Evolutionary conservation across 495 filamentous ascomycete genomes (phyloP).

Genomic region (Penicillium roqueforti): DNA sequence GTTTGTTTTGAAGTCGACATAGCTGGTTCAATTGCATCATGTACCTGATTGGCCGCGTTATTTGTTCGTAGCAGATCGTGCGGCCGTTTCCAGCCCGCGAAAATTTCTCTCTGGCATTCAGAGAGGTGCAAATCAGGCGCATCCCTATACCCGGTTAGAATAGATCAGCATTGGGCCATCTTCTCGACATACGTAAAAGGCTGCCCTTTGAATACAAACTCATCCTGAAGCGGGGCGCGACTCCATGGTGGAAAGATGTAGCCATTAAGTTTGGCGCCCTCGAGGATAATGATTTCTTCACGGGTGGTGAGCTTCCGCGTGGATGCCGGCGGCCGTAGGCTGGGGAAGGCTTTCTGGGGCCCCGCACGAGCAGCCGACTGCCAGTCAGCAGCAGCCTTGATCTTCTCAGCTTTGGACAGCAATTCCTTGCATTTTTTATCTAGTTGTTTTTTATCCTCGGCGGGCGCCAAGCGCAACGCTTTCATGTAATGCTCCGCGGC

Average conservation of each 20-base stretch:
- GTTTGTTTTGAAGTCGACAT: conserved; percentile 54
- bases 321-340: conserved; percentile 39
- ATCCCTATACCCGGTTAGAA: conserved; percentile 55
- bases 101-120: conserved; percentile 60
- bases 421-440: conserved; percentile 62
- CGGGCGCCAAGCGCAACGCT: conserved; percentile 53
- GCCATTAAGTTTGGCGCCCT: conserved; percentile 73
- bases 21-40: conserved; percentile 26
- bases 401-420: conserved; percentile 63
- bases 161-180: neutral
- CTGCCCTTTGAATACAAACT: conserved; percentile 41
- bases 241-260: conserved; percentile 81
- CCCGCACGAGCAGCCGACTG: conserved; percentile 22
- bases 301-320: conserved; percentile 60
- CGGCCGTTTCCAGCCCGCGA: conserved; percentile 79
- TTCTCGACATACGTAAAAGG: conserved; percentile 51
- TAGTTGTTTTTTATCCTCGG: conserved; percentile 54
- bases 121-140: conserved; percentile 65
- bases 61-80: conserved; percentile 43
- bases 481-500: conserved; percentile 77
- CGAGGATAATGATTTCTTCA: conserved; percentile 75
- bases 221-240: conserved; percentile 46
- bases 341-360: conserved; percentile 16
- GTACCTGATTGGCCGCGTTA: conserved; percentile 4
- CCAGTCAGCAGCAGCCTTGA: conserved; percentile 54